These are phyloP conservation scores for Magnolia sinica DNA, from an alignment of 164 flowering plant species.

Conservation along the genomic window DNA sequence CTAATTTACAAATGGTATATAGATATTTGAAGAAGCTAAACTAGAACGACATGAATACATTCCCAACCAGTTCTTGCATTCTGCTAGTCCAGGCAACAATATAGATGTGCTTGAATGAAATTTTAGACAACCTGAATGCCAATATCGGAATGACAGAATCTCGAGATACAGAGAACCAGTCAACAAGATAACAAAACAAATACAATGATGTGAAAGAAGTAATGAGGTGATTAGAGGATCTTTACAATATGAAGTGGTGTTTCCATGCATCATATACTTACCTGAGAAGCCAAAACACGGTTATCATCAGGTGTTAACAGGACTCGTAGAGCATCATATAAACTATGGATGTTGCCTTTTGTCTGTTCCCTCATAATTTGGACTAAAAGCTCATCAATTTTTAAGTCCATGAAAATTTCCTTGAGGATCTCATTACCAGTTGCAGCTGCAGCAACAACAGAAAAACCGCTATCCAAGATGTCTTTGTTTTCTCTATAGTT, in stretches of 20 bases:
- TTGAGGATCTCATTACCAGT: constrained; percentile 87
- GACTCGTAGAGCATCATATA: constrained; percentile 74
- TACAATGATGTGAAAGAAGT: too few species aligned
- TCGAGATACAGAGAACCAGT: too few species aligned
- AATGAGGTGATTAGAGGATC: not conserved
- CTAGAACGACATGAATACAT: too few species aligned
- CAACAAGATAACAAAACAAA: too few species aligned
- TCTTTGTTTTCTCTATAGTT: constrained; percentile 31
- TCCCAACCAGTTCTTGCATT: too few species aligned
- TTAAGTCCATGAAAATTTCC: constrained; percentile 75
- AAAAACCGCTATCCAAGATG: constrained; percentile 53
- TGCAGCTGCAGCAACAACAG: constrained; percentile 85
- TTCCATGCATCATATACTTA: constrained; percentile 33
- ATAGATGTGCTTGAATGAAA: too few species aligned
- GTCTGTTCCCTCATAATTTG: constrained; percentile 35
- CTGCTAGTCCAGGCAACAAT: too few species aligned
- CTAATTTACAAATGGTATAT: too few species aligned
- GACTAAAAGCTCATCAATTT: constrained; percentile 70
- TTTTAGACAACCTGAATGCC: too few species aligned
- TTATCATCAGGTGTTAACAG: constrained; percentile 84
- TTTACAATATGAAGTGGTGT: not conserved
- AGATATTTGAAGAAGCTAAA: too few species aligned
- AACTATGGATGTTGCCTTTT: constrained; percentile 36
- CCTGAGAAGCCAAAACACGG: constrained; percentile 95
- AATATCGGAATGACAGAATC: too few species aligned